Conservation (phyloP, 257 asterid species). For the Salvia hispanica region DNA sequence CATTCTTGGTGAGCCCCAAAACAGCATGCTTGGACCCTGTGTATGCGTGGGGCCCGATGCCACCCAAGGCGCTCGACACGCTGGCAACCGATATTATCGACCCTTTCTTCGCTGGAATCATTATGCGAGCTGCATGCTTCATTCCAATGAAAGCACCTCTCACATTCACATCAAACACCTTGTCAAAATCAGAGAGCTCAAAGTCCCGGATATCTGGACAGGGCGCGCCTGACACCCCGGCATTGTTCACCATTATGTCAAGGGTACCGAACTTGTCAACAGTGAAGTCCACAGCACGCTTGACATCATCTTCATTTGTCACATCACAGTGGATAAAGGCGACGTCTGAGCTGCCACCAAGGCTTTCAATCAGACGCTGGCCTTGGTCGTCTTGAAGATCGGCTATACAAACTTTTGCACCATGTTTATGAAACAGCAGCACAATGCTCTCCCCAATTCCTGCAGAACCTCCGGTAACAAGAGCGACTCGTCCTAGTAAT, state of each 20-base stretch:
- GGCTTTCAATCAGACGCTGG: constrained; percentile 45
- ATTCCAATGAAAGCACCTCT: constrained; percentile 84
- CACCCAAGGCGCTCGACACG: constrained; percentile 57
- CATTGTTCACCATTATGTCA: constrained; percentile 87
- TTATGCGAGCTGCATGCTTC: constrained; percentile 90
- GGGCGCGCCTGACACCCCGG: constrained; percentile 79
- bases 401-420: constrained; percentile 79
- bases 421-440: constrained; percentile 68
- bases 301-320: constrained; percentile 65
- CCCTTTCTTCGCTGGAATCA: constrained; percentile 81
- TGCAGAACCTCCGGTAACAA: constrained; percentile 89
- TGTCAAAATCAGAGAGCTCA: constrained; percentile 65
- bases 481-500: constrained; percentile 77
- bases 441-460: constrained; percentile 95
- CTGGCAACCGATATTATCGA: constrained; percentile 74
- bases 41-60: constrained; percentile 71
- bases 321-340: constrained; percentile 72
- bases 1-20: constrained; percentile 75
- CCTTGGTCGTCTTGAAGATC: constrained; percentile 71
- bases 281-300: constrained; percentile 68
- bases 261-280: constrained; percentile 70
- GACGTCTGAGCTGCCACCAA: constrained; percentile 33
- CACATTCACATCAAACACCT: constrained; percentile 63
- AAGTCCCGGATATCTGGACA: constrained; percentile 67
- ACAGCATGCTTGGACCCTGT: constrained; percentile 89